A percentile compares a stretch with the other conserved stretches of the same genome.
Evolutionary conservation across 106 monocot species (phyloP).

Genomic region (Dendrobium nobile): DNA sequence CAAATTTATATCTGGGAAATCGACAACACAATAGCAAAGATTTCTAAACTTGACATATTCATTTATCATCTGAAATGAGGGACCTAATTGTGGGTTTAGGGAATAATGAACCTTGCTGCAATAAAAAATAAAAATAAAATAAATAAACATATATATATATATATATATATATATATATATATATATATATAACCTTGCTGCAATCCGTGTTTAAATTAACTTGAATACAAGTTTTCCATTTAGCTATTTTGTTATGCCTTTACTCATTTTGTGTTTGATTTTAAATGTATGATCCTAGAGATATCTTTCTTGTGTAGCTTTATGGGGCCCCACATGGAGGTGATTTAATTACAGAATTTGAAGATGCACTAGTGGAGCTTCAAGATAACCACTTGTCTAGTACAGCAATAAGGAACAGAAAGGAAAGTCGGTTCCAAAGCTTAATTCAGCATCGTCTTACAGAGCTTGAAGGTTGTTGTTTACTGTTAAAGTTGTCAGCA

Average conservation of each 20-base stretch:
- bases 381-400: slow-evolving; percentile 40
- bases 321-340: slow-evolving; percentile 18
- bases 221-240: background rate
- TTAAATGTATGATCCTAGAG: background rate
- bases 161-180: too few relatives aligned
- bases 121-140: background rate
- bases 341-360: slow-evolving; percentile 50
- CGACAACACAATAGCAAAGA: too few relatives aligned
- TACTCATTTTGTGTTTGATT: background rate
- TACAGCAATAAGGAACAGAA: slow-evolving; percentile 40
- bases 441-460: slow-evolving; percentile 62
- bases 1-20: too few relatives aligned
- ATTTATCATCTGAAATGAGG: too few relatives aligned
- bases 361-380: slow-evolving; percentile 59
- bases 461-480: slow-evolving; percentile 84
- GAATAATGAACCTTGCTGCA: background rate
- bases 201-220: background rate
- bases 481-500: background rate
- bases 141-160: too few relatives aligned
- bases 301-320: slow-evolving; percentile 14
- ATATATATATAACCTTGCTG: background rate
- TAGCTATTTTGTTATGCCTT: background rate
- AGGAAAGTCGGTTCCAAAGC: slow-evolving; percentile 59
- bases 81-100: background rate
- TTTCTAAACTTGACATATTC: too few relatives aligned